Evolutionary conservation across 495 filamentous ascomycete species (phyloP).

Genomic region (Xylaria grammica): DNA sequence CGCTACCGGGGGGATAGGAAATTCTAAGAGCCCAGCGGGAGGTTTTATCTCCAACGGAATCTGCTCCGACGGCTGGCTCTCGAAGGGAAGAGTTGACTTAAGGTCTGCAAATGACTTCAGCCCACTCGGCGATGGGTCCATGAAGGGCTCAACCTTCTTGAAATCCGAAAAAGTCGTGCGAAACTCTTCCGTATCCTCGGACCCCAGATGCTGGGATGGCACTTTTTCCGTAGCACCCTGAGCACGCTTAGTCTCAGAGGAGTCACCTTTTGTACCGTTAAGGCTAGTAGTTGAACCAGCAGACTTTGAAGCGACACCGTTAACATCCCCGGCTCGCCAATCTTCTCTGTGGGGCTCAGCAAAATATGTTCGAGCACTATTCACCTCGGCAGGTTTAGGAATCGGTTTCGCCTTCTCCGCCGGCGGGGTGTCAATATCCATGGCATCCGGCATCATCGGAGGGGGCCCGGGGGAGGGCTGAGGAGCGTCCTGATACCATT

Average conservation of each 20-base stretch:
- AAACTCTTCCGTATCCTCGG: slow-evolving; percentile 51
- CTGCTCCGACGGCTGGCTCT: slow-evolving; percentile 62
- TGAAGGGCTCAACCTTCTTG: slow-evolving; percentile 69
- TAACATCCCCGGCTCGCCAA: slow-evolving; percentile 52
- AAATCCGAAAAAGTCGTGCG: slow-evolving; percentile 69
- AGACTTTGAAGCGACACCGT: slow-evolving; percentile 31
- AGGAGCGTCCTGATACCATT: slow-evolving; percentile 27
- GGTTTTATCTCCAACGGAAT: slow-evolving; percentile 43
- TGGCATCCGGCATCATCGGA: slow-evolving; percentile 41
- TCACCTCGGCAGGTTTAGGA: slow-evolving; percentile 29
- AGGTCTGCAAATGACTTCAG: slow-evolving; percentile 72
- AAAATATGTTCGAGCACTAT: slow-evolving; percentile 47
- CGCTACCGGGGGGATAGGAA: slow-evolving; percentile 68
- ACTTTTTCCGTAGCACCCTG: slow-evolving; percentile 29
- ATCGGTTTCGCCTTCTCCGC: slow-evolving; percentile 26
- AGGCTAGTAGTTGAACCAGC: slow-evolving; percentile 36
- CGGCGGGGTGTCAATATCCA: slow-evolving; percentile 61
- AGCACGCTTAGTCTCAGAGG: slow-evolving; percentile 19
- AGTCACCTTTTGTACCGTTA: slow-evolving; percentile 25
- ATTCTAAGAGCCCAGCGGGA: slow-evolving; percentile 48
- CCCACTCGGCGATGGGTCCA: slow-evolving; percentile 51
- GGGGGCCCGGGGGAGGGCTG: slow-evolving; percentile 10
- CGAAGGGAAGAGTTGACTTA: slow-evolving; percentile 71
- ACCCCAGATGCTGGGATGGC: slow-evolving; percentile 39
- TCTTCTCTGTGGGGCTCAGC: slow-evolving; percentile 55